phyloP scores from a whole-genome alignment of 2,329 filamentous ascomycete genomes.

The Grosmannia serpens region DNA sequence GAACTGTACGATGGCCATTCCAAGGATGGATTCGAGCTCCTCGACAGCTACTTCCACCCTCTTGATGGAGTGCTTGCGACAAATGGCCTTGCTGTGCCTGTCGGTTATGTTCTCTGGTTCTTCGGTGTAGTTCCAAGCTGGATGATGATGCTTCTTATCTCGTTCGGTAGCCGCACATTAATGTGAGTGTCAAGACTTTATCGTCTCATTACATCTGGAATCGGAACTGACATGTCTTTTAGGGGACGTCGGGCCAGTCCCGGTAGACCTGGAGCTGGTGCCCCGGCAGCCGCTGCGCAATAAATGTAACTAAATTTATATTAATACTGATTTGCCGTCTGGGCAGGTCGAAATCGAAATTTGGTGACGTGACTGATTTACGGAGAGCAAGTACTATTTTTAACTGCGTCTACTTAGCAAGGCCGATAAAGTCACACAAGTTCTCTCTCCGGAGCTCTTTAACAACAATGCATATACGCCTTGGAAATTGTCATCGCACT shows the following conservation, averaged over 20 bases:
- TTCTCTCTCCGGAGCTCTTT: neutral
- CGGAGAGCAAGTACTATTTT: neutral
- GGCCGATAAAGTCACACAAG: neutral
- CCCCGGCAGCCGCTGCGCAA: neutral
- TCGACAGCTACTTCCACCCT: conserved; percentile 63
- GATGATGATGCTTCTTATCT: conserved; percentile 67
- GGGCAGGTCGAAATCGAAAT: too few species aligned
- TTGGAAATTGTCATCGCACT: neutral
- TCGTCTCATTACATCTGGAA: conserved; percentile 3
- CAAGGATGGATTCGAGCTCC: conserved; percentile 26
- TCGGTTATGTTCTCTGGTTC: conserved; percentile 57
- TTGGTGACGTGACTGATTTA: neutral
- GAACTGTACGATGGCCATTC: conserved; percentile 42
- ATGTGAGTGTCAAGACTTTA: conserved; percentile 47
- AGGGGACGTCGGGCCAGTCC: conserved; percentile 8
- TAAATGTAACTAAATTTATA: neutral
- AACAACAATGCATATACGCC: neutral
- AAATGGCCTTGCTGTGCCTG: conserved; percentile 48
- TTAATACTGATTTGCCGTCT: neutral
- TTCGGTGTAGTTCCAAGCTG: conserved; percentile 60
- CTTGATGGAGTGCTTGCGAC: conserved; percentile 57
- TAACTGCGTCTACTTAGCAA: neutral
- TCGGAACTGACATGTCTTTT: conserved; percentile 6
- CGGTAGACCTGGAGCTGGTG: neutral
- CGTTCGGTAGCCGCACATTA: conserved; percentile 59